Percentiles rank a stretch among this genome's conserved stretches.
Evolutionary conservation across 805 yeast species (phyloP).

Genomic region (Metschnikowia shivogae): DNA sequence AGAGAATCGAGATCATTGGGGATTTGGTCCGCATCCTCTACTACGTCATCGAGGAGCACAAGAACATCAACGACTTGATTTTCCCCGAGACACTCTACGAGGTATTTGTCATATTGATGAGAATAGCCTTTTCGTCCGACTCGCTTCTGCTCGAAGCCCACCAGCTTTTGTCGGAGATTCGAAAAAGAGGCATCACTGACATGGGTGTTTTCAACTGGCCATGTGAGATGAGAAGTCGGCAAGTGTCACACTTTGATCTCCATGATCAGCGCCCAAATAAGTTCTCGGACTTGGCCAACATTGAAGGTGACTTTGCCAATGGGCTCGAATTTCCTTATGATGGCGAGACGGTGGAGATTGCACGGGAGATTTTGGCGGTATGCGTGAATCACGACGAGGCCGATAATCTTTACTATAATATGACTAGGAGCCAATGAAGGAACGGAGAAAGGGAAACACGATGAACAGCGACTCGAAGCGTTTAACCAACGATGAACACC

Average conservation of each 20-base stretch:
- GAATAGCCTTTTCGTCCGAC: slow-evolving; percentile 49
- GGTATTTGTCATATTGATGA: slow-evolving; percentile 46
- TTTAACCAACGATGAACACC: too few species aligned
- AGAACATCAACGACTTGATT: slow-evolving; percentile 29
- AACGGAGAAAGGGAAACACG: too few species aligned
- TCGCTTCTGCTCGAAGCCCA: slow-evolving; percentile 37
- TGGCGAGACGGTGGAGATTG: slow-evolving; percentile 59
- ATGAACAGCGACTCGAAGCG: too few species aligned
- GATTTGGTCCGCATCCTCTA: slow-evolving; percentile 36
- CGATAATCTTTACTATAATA: slow-evolving; percentile 65
- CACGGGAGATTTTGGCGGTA: slow-evolving; percentile 64
- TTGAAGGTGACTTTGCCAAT: slow-evolving; percentile 45
- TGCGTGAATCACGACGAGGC: slow-evolving; percentile 75
- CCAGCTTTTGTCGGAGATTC: slow-evolving; percentile 30
- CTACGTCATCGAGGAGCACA: slow-evolving; percentile 34
- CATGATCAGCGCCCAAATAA: slow-evolving; percentile 8
- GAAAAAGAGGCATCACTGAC: slow-evolving; percentile 27
- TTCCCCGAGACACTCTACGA: slow-evolving; percentile 43
- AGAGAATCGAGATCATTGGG: slow-evolving; percentile 39
- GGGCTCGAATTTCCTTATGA: slow-evolving; percentile 63
- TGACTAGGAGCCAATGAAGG: slow-evolving; percentile 34
- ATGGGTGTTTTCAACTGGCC: slow-evolving; percentile 41
- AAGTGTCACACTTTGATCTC: slow-evolving; percentile 28
- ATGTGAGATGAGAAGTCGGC: slow-evolving; percentile 41
- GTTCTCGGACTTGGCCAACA: slow-evolving; percentile 23